These are phyloP conservation scores for Penicillium brasilianum DNA, from an alignment of 2,329 filamentous ascomycete genomes.

Conservation along the genomic window DNA sequence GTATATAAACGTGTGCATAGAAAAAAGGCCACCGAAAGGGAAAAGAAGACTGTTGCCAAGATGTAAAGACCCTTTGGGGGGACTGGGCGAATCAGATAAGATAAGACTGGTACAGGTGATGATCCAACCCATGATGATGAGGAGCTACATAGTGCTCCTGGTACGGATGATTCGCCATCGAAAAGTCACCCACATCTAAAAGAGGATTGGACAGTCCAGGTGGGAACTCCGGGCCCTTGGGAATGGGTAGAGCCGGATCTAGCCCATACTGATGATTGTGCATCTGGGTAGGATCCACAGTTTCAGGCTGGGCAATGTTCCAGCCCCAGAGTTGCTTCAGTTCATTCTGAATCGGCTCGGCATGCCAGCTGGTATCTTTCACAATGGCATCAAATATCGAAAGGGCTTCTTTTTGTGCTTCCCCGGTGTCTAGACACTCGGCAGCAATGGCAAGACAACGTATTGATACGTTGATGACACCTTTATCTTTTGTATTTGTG, in stretches of 20 bases:
- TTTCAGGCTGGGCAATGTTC: slow-evolving; percentile 50
- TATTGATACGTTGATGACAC: slow-evolving; percentile 77
- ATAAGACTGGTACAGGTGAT: slow-evolving; percentile 34
- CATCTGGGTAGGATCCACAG: slow-evolving; percentile 26
- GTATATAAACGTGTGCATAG: neutral
- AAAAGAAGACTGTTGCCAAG: neutral
- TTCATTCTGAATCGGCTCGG: slow-evolving; percentile 72
- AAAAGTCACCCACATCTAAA: slow-evolving; percentile 74
- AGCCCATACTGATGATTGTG: slow-evolving; percentile 27
- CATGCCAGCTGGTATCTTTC: slow-evolving; percentile 77
- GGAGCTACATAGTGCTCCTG: slow-evolving; percentile 80
- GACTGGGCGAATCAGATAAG: slow-evolving; percentile 12
- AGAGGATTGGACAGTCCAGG: slow-evolving; percentile 70
- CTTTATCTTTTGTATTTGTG: slow-evolving; percentile 80
- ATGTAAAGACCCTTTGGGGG: too few relatives aligned
- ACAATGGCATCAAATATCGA: slow-evolving; percentile 76
- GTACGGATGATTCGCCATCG: slow-evolving; percentile 78
- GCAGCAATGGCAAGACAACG: slow-evolving; percentile 79
- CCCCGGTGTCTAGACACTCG: slow-evolving; percentile 68
- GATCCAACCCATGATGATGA: slow-evolving; percentile 46
- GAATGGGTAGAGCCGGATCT: slow-evolving; percentile 32
- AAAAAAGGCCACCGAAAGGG: neutral
- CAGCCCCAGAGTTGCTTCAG: slow-evolving; percentile 81
- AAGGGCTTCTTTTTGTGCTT: slow-evolving; percentile 81
- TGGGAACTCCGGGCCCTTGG: slow-evolving; percentile 40